Percentiles rank a stretch among this genome's conserved stretches.
phyloP scores from a whole-genome alignment of 139 green algal genomes.

The Micromonas commoda region DNA sequence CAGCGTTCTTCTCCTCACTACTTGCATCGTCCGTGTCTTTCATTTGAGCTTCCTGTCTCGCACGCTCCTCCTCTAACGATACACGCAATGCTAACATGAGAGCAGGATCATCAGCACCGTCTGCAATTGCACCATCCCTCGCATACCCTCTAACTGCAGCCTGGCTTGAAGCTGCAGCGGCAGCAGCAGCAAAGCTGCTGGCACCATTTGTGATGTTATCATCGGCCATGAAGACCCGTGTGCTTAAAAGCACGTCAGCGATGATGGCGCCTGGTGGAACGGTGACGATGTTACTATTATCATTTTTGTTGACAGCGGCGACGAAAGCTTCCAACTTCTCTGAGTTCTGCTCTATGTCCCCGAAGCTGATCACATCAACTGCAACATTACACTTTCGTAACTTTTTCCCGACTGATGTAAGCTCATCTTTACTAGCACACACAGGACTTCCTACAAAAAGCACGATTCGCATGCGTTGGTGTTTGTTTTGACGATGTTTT shows the following conservation, averaged over 20 bases:
- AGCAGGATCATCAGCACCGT: slow-evolving; percentile 96
- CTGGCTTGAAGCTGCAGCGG: slow-evolving; percentile 21
- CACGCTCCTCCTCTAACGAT: slow-evolving; percentile 94
- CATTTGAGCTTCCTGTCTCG: slow-evolving; percentile 64
- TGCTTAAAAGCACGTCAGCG: slow-evolving; percentile 59
- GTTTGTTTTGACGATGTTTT: slow-evolving; percentile 99
- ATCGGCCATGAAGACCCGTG: slow-evolving; percentile 73
- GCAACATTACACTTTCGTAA: slow-evolving; percentile 99
- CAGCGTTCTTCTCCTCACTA: not conserved
- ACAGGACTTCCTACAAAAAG: slow-evolving; percentile 92
- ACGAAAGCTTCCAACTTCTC: slow-evolving; percentile 92
- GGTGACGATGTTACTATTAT: slow-evolving; percentile 86
- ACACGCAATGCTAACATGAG: slow-evolving; percentile 83
- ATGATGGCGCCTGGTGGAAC: slow-evolving; percentile 83
- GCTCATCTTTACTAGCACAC: slow-evolving; percentile 35
- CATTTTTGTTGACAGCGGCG: slow-evolving; percentile 84
- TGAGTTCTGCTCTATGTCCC: slow-evolving; percentile 58
- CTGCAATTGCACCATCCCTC: slow-evolving; percentile 80
- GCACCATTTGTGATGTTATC: slow-evolving; percentile 25
- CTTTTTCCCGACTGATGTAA: slow-evolving; percentile 97
- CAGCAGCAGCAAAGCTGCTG: slow-evolving; percentile 34
- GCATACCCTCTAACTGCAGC: slow-evolving; percentile 41
- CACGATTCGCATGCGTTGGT: slow-evolving; percentile 95
- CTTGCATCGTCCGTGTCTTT: slow-evolving; percentile 30
- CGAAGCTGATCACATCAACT: slow-evolving; percentile 92